A percentile compares a stretch with the other conserved stretches of the same genome.
These are phyloP conservation scores for Keqinozyma sinolaborantium DNA, from an alignment of 1,139 yeast genomes.

Conservation along the genomic window DNA sequence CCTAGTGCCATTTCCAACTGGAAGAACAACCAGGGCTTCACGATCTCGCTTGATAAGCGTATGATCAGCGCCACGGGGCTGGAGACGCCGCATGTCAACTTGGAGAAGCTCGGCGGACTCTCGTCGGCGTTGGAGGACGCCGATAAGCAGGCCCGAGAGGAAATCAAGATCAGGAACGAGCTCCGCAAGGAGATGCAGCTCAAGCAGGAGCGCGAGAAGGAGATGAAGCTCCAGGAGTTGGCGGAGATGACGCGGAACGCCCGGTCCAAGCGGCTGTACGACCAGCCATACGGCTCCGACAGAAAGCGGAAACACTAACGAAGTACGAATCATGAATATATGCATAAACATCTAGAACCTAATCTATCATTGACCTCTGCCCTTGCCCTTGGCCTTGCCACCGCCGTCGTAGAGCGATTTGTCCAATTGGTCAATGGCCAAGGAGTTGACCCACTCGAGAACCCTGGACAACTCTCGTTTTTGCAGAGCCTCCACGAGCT, in stretches of 20 bases:
- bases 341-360: slow-evolving; percentile 1
- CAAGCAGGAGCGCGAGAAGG: slow-evolving; percentile 56
- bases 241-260: slow-evolving; percentile 55
- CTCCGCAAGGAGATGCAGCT: slow-evolving; percentile 52
- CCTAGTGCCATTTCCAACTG: slow-evolving; percentile 94
- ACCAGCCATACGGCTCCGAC: not conserved
- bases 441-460: slow-evolving; percentile 59
- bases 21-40: slow-evolving; percentile 92
- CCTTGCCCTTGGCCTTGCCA: slow-evolving; percentile 25
- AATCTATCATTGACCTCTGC: slow-evolving; percentile 17
- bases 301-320: slow-evolving; percentile 2
- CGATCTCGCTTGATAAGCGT: slow-evolving; percentile 78
- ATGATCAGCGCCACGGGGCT: slow-evolving; percentile 49
- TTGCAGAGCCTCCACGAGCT: slow-evolving; percentile 25
- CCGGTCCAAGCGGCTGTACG: slow-evolving; percentile 4
- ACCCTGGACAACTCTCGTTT: slow-evolving; percentile 45
- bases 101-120: slow-evolving; percentile 56
- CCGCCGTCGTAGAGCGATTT: slow-evolving; percentile 60
- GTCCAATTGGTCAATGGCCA: slow-evolving; percentile 50
- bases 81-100: slow-evolving; percentile 38
- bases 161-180: slow-evolving; percentile 58
- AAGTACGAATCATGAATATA: slow-evolving; percentile 1
- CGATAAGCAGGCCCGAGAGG: slow-evolving; percentile 70
- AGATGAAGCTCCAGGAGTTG: slow-evolving; percentile 51
- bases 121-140: slow-evolving; percentile 75